These are phyloP conservation scores for Coix lacrymajobi DNA, from an alignment of 176 grass and related monocot species.

Conservation along the genomic window DNA sequence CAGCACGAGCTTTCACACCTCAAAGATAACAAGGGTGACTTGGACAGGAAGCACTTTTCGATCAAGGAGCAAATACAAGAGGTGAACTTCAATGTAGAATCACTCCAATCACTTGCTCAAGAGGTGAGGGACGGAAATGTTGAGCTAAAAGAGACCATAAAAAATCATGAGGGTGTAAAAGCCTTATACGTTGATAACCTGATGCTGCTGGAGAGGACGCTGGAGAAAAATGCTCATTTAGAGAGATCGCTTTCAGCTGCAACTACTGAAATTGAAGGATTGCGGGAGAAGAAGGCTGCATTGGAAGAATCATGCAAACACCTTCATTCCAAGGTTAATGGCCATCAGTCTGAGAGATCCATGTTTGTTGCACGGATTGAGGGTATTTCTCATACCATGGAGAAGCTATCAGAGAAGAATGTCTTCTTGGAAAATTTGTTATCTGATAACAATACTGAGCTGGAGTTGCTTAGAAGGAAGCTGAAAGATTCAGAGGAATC, in stretches of 20 bases:
- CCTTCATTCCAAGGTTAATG: constrained; percentile 51
- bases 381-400: constrained; percentile 64
- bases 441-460: constrained; percentile 56
- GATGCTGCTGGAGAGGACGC: constrained; percentile 60
- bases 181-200: constrained; percentile 63
- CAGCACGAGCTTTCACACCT: constrained; percentile 63
- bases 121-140: constrained; percentile 74
- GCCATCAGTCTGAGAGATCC: constrained; percentile 47
- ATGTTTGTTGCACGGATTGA: constrained; percentile 66
- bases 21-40: constrained; percentile 60
- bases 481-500: constrained; percentile 58
- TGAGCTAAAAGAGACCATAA: constrained; percentile 84
- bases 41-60: constrained; percentile 54
- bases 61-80: constrained; percentile 73
- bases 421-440: constrained; percentile 77
- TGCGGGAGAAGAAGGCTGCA: constrained; percentile 41
- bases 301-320: constrained; percentile 64
- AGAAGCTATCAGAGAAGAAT: constrained; percentile 68
- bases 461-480: constrained; percentile 62
- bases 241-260: constrained; percentile 63
- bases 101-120: constrained; percentile 64
- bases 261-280: constrained; percentile 55
- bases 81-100: constrained; percentile 72
- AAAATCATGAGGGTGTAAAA: constrained; percentile 56
- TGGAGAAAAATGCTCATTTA: constrained; percentile 68